phyloP scores from a whole-genome alignment of 108 stramenopile genomes.

The Nannochloropsis gaditana region DNA sequence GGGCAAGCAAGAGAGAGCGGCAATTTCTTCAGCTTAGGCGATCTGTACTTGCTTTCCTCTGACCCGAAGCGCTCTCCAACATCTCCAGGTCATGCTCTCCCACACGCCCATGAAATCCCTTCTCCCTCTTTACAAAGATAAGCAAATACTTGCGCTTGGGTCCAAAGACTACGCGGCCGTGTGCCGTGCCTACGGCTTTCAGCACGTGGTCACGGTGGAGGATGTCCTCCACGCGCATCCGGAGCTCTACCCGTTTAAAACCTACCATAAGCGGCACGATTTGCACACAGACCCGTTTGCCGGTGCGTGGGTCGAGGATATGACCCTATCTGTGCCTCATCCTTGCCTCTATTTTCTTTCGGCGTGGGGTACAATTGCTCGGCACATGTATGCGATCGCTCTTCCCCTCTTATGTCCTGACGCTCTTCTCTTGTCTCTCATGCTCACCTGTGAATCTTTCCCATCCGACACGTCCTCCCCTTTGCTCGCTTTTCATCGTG shows the following conservation, averaged over 20 bases:
- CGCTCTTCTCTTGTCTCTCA: not conserved
- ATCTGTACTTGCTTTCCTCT: not conserved
- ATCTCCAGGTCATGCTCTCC: not conserved
- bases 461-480: not conserved
- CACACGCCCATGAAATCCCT: not conserved
- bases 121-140: slow-evolving; percentile 8
- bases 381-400: not conserved
- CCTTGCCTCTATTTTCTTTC: too few species aligned
- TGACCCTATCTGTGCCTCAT: too few species aligned
- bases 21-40: not conserved
- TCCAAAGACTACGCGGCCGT: slow-evolving; percentile 7
- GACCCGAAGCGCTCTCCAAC: not conserved
- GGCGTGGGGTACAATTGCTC: not conserved
- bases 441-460: too few species aligned
- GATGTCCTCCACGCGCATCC: not conserved
- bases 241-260: not conserved
- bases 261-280: not conserved
- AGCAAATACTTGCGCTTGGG: not conserved
- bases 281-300: not conserved
- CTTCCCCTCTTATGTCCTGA: not conserved
- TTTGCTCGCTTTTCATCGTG: not conserved
- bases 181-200: not conserved
- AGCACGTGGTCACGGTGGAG: slow-evolving; percentile 7
- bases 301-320: not conserved
- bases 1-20: not conserved